Evolutionary conservation across 495 filamentous ascomycete genomes (phyloP).

Genomic region (Hypomontagnella submonticulosa): DNA sequence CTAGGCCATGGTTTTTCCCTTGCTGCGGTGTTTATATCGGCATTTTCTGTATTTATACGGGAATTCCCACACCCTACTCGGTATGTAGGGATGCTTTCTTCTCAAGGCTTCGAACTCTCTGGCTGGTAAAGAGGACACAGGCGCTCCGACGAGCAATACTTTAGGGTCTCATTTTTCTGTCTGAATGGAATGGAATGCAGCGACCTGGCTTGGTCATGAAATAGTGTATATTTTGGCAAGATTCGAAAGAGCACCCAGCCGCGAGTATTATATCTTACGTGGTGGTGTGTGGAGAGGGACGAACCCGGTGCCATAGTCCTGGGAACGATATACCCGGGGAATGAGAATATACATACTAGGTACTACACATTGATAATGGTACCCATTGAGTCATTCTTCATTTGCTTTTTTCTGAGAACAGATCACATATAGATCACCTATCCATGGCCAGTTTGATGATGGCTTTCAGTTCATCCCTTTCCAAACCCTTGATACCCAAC

Average conservation of each 20-base stretch:
- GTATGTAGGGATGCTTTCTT: conserved; percentile 22
- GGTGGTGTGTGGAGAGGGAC: background rate
- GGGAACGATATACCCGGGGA: conserved; percentile 12
- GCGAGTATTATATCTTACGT: conserved; percentile 18
- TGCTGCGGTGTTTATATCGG: conserved; percentile 15
- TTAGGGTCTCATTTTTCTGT: conserved; percentile 25
- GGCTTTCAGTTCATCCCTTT: conserved; percentile 37
- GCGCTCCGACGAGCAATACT: conserved; percentile 36
- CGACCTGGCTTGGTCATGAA: conserved; percentile 8
- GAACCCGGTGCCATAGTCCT: conserved; percentile 29
- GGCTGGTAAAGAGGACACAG: conserved; percentile 24
- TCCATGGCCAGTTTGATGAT: conserved; percentile 40
- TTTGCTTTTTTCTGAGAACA: conserved; percentile 10
- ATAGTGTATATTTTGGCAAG: conserved; percentile 21
- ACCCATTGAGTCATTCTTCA: conserved; percentile 23
- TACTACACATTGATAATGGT: conserved; percentile 14
- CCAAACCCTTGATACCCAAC: conserved; percentile 38
- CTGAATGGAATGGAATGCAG: background rate
- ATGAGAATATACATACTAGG: conserved; percentile 14
- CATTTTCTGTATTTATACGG: conserved; percentile 24
- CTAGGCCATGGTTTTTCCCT: background rate
- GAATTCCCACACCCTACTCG: conserved; percentile 9
- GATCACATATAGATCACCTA: conserved; percentile 17
- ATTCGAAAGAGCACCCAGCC: conserved; percentile 3
- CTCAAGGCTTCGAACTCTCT: conserved; percentile 28